Evolutionary conservation across 1,284 basidiomycete species (phyloP).

Genomic region (Jaminaea rosea): DNA sequence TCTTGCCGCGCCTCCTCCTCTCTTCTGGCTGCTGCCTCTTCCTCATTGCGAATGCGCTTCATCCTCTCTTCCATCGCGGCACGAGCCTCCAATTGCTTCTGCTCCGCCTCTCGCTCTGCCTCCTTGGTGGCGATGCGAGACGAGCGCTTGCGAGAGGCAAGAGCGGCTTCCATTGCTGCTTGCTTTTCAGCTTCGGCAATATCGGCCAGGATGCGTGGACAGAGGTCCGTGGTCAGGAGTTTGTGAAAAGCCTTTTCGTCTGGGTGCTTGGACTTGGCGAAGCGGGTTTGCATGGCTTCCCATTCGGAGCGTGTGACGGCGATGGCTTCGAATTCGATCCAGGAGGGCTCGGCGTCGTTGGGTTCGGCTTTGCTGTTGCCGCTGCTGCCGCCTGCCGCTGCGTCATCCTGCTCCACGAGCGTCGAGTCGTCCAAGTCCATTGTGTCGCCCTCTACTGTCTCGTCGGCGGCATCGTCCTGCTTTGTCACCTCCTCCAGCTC

Average conservation of each 20-base stretch:
- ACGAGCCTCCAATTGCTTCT: constrained; percentile 47
- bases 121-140: constrained; percentile 63
- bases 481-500: neutral
- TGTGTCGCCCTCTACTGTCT: constrained; percentile 10
- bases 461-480: constrained; percentile 6
- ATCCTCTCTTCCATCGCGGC: constrained; percentile 51
- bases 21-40: constrained; percentile 53
- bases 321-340: constrained; percentile 53
- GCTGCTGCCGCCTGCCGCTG: constrained; percentile 8
- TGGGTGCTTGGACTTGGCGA: constrained; percentile 66
- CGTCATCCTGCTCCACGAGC: constrained; percentile 6
- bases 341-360: constrained; percentile 24
- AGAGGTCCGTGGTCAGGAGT: constrained; percentile 58
- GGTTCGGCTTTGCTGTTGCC: constrained; percentile 10
- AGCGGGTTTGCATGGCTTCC: constrained; percentile 63
- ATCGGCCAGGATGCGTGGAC: constrained; percentile 57
- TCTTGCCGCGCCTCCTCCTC: constrained; percentile 49
- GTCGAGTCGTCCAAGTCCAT: constrained; percentile 1
- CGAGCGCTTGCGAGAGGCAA: constrained; percentile 70
- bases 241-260: constrained; percentile 68
- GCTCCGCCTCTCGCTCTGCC: constrained; percentile 55
- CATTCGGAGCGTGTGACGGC: constrained; percentile 59
- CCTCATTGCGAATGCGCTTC: constrained; percentile 51
- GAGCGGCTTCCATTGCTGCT: constrained; percentile 57
- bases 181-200: constrained; percentile 50